Conservation (phyloP, 1,284 basidiomycete genomes). For the Moesziomyces sp. region DNA sequence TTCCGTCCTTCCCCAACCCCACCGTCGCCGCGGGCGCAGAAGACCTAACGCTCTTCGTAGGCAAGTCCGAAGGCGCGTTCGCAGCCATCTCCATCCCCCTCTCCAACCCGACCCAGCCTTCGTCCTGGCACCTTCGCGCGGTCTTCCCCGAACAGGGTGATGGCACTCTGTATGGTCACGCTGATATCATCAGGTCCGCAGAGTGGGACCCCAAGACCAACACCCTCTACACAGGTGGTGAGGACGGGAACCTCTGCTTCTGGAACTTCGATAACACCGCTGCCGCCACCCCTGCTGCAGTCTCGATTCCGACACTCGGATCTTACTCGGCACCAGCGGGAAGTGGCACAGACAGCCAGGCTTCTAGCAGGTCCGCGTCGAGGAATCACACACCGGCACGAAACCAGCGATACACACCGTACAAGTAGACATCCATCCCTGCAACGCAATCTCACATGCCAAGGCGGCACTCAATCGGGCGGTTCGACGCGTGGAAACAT, state of each 20-base stretch:
- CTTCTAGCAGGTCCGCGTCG: constrained; percentile 16
- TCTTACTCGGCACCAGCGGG: background rate
- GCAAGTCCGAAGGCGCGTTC: constrained; percentile 39
- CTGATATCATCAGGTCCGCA: constrained; percentile 56
- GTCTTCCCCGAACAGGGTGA: constrained; percentile 46
- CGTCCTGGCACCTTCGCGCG: constrained; percentile 26
- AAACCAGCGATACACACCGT: constrained; percentile 36
- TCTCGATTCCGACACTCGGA: constrained; percentile 7
- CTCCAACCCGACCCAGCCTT: background rate
- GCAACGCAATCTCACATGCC: background rate
- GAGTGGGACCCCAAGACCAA: constrained; percentile 36
- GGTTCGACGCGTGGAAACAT: background rate
- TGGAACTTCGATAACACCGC: constrained; percentile 39
- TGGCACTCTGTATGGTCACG: constrained; percentile 44
- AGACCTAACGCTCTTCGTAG: constrained; percentile 35
- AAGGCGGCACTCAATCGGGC: too few relatives aligned
- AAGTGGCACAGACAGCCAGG: constrained; percentile 3
- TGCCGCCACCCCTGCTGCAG: background rate
- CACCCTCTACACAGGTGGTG: constrained; percentile 54
- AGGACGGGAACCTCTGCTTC: constrained; percentile 56
- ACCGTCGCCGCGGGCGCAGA: background rate
- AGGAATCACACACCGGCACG: constrained; percentile 22
- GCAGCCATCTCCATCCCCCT: constrained; percentile 29
- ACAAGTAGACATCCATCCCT: constrained; percentile 16
- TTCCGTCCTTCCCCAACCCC: constrained; percentile 29